These are phyloP conservation scores for Kwoniella heveanensis DNA, from an alignment of 768 basidiomycete genomes.

Conservation along the genomic window DNA sequence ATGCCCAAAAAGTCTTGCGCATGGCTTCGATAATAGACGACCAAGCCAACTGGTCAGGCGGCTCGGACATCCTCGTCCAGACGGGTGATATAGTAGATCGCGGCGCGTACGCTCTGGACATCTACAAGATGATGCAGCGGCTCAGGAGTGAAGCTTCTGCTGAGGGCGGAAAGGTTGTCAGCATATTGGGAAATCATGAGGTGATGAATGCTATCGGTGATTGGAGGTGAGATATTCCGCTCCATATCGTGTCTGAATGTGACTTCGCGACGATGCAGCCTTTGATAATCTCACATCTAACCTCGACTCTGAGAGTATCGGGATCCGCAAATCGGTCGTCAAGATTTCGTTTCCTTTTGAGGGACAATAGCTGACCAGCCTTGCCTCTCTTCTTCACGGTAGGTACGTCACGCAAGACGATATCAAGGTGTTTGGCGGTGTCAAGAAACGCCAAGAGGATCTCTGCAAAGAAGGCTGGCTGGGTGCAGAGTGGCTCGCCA, in stretches of 20 bases:
- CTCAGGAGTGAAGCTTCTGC: slow-evolving; percentile 73
- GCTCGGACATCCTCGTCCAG: slow-evolving; percentile 85
- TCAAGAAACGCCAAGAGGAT: slow-evolving; percentile 70
- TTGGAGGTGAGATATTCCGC: slow-evolving; percentile 66
- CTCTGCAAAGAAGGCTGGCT: slow-evolving; percentile 71
- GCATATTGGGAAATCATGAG: slow-evolving; percentile 91
- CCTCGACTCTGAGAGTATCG: no score
- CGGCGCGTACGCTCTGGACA: slow-evolving; percentile 58
- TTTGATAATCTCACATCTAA: no score
- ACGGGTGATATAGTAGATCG: slow-evolving; percentile 91
- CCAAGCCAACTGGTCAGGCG: slow-evolving; percentile 75
- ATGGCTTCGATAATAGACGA: slow-evolving; percentile 78
- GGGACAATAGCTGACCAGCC: no score
- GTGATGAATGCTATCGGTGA: slow-evolving; percentile 89
- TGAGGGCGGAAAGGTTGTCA: slow-evolving; percentile 72
- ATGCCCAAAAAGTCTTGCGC: slow-evolving; percentile 75
- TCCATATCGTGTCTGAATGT: no score
- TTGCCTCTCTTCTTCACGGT: background rate
- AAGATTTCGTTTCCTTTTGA: no score
- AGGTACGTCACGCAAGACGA: slow-evolving; percentile 85
- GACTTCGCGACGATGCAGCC: no score
- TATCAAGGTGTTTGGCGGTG: slow-evolving; percentile 76
- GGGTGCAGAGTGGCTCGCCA: slow-evolving; percentile 77
- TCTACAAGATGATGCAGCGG: slow-evolving; percentile 81
- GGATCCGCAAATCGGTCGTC: no score